Evolutionary conservation across 345 rosid genomes (phyloP).

Genomic region (Laguncularia racemosa): DNA sequence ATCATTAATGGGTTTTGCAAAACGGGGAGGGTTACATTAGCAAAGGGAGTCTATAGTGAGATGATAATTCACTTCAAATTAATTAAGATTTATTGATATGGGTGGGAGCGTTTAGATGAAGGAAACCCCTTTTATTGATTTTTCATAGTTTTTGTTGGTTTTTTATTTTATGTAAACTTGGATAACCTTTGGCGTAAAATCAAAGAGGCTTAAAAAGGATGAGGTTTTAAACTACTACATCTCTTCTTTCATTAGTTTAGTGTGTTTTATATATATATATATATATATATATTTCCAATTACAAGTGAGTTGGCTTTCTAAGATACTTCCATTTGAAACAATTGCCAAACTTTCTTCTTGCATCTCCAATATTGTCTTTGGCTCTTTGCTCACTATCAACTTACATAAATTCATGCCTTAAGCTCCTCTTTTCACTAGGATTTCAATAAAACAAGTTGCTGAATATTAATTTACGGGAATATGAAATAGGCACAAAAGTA

Average conservation of each 20-base stretch:
- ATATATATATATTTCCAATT: slow-evolving; percentile 9
- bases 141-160: too few species aligned
- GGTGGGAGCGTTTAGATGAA: too few species aligned
- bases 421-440: slow-evolving; percentile 54
- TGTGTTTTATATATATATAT: not conserved
- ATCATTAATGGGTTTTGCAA: slow-evolving; percentile 48
- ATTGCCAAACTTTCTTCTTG: slow-evolving; percentile 92
- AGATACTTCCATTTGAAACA: slow-evolving; percentile 75
- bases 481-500: too few species aligned
- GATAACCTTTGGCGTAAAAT: too few species aligned
- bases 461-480: too few species aligned
- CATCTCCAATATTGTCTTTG: slow-evolving; percentile 74
- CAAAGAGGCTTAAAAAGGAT: too few species aligned
- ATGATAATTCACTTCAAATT: too few species aligned
- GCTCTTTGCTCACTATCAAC: slow-evolving; percentile 58
- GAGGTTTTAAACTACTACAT: not conserved
- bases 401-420: slow-evolving; percentile 41
- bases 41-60: slow-evolving; percentile 25
- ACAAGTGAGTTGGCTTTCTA: slow-evolving; percentile 92
- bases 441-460: too few species aligned
- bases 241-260: slow-evolving; percentile 1
- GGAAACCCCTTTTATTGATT: too few species aligned
- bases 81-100: too few species aligned
- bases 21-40: slow-evolving; percentile 41
- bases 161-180: too few species aligned